Conservation (phyloP, 2,329 filamentous ascomycete genomes). For the Aspergillus vadensis region DNA sequence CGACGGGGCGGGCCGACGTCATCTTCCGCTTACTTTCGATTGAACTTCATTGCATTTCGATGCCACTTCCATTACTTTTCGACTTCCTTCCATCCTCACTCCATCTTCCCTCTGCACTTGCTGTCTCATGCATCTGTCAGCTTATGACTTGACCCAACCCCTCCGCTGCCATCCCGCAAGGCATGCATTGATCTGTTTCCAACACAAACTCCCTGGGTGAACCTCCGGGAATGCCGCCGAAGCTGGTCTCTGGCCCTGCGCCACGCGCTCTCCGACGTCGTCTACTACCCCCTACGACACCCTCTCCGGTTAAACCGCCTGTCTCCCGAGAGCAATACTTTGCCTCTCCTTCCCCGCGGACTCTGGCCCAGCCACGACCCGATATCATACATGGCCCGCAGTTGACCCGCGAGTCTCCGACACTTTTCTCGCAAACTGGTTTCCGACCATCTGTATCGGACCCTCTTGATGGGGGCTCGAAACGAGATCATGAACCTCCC, state of each 20-base stretch:
- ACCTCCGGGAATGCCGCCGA: constrained; percentile 18
- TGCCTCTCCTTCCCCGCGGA: constrained; percentile 30
- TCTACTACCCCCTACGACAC: constrained; percentile 8
- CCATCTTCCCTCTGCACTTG: background rate
- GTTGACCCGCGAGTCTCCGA: constrained; percentile 28
- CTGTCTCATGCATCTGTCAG: background rate
- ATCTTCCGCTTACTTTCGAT: constrained; percentile 2
- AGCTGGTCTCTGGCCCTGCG: constrained; percentile 8
- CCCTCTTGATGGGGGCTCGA: constrained; percentile 22
- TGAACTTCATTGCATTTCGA: background rate
- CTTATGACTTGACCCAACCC: background rate
- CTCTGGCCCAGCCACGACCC: constrained; percentile 41
- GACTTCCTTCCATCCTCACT: background rate
- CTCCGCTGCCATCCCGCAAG: background rate
- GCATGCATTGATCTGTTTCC: background rate
- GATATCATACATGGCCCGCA: constrained; percentile 40
- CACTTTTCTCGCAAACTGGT: constrained; percentile 31
- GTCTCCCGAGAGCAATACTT: constrained; percentile 25
- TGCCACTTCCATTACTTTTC: background rate
- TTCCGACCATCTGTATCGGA: constrained; percentile 24
- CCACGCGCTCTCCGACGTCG: constrained; percentile 10
- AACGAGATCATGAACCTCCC: constrained; percentile 51
- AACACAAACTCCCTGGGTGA: background rate
- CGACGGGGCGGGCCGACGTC: constrained; percentile 7
- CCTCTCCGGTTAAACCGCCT: constrained; percentile 7